Evolutionary conservation across 805 yeast species (phyloP).

Genomic region (Metschnikowia borealis): DNA sequence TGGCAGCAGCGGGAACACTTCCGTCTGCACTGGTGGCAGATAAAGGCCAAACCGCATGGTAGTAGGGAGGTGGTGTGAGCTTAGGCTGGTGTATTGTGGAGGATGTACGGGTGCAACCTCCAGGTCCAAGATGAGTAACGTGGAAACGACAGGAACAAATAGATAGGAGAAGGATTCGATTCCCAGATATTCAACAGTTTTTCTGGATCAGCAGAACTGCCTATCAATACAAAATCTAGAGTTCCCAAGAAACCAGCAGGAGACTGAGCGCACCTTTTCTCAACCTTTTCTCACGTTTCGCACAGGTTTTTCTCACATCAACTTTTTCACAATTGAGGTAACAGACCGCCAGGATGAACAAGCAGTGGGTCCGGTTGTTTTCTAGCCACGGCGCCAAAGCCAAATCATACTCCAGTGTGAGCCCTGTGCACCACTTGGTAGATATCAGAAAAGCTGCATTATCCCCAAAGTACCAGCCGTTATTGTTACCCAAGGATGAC

Average conservation of each 20-base stretch:
- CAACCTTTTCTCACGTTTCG: not conserved
- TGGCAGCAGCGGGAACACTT: not conserved
- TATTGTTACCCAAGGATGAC: conserved; percentile 66
- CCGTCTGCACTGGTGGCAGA: conserved; percentile 3
- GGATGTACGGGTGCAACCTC: not conserved
- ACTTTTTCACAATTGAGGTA: conserved; percentile 8
- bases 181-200: not conserved
- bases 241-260: not conserved
- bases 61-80: not conserved
- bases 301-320: conserved; percentile 9
- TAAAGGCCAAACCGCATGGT: conserved; percentile 1
- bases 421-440: conserved; percentile 90
- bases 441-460: conserved; percentile 68
- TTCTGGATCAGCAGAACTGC: not conserved
- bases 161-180: not conserved
- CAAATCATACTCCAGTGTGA: conserved; percentile 58
- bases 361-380: conserved; percentile 28
- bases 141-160: not conserved
- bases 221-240: not conserved
- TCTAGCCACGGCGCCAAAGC: conserved; percentile 47
- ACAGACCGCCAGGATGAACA: conserved; percentile 15
- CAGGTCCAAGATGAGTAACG: not conserved
- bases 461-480: conserved; percentile 68
- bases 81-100: not conserved
- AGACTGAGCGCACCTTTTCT: conserved; percentile 5